Base-by-base conservation (phyloP, 305 asterid species). In the Stenogyne calaminthoides region DNA sequence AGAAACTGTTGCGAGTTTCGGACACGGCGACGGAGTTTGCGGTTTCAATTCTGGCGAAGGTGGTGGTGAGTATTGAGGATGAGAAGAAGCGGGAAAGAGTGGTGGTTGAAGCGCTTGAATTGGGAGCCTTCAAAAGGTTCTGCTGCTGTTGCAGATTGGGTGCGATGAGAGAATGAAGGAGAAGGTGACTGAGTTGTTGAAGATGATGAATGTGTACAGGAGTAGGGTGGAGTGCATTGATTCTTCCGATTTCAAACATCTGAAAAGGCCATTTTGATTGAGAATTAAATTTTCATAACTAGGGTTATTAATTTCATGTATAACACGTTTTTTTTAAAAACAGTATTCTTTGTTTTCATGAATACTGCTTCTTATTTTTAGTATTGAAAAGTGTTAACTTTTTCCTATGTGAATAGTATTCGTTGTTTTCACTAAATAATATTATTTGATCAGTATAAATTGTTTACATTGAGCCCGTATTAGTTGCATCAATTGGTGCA, bases 81-180 rank as follows among this genome's bases (percentile, higher is more conserved):
- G 71, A 70, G 6, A 36, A n/a, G 19, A 74, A 42, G 9, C 39
- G 57, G 15, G 57, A 78, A 42, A 55, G 27, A 4, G 72, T 58
- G 69, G 46, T 77, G 47, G 67, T 75, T 14, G 85, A 83, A 59
- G 90, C 90, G 3, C 66, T 82, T 6, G 74, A 81, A 80, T 58
- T 74, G 9, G 95, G 95, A 19, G 95, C 81, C n/a, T 86, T 88
- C 64, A 86, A 77, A 88, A 86, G 84, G 66, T 88, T 9, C 47
- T 85, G 80, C 10, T 88, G 70, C 25, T 88, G 34, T 51, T 88
- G 74, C 91, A 88, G 74, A 72, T 86, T 63, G 92, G 90, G 0
- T 72, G 87, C 62, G 61, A 37, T 44, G 95, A 79, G 69, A 52
- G 7, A 29, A 82, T 88, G 1, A 88, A 80, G 78, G 90, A 86